Evolutionary conservation across 1,139 yeast species (phyloP).

Genomic region (Kodamaea plutei): DNA sequence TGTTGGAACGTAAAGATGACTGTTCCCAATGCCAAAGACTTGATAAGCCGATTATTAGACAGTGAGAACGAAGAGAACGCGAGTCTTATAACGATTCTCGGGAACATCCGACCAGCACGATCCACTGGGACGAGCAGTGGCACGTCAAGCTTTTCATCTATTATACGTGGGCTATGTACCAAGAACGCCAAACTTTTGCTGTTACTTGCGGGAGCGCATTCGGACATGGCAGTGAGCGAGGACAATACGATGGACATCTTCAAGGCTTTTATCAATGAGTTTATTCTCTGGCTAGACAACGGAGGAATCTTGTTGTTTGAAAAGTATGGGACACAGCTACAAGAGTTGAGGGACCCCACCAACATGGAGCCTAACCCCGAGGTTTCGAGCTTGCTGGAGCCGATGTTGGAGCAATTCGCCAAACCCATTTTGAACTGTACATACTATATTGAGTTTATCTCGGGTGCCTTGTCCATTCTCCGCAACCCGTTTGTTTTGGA

Average conservation of each 20-base stretch:
- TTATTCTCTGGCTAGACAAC: conserved; percentile 37
- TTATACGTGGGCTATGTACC: conserved; percentile 41
- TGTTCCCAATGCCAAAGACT: conserved; percentile 5
- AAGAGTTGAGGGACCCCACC: conserved; percentile 8
- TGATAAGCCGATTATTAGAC: conserved; percentile 10
- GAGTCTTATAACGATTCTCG: conserved; percentile 34
- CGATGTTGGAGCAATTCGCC: conserved; percentile 18
- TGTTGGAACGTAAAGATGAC: too few relatives aligned
- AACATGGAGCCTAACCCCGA: conserved; percentile 7
- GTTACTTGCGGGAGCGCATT: conserved; percentile 17
- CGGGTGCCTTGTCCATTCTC: conserved; percentile 16
- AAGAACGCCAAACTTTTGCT: conserved; percentile 32
- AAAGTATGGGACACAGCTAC: conserved; percentile 22
- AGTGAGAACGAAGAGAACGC: conserved; percentile 28
- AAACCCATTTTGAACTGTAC: conserved; percentile 32
- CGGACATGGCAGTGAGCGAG: conserved; percentile 13
- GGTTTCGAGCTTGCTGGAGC: conserved; percentile 15
- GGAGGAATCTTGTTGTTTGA: conserved; percentile 31
- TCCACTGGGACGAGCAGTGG: conserved; percentile 17
- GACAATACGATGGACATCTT: conserved; percentile 25
- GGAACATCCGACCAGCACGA: conserved; percentile 30
- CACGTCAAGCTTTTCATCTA: conserved; percentile 20
- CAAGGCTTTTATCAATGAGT: conserved; percentile 37
- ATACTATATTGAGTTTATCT: conserved; percentile 30
- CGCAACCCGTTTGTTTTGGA: conserved; percentile 42